Evolutionary conservation across 2,329 filamentous ascomycete species (phyloP), one percentile per base, ranked within the genome.

Genomic region (Escovopsis sp.): DNA sequence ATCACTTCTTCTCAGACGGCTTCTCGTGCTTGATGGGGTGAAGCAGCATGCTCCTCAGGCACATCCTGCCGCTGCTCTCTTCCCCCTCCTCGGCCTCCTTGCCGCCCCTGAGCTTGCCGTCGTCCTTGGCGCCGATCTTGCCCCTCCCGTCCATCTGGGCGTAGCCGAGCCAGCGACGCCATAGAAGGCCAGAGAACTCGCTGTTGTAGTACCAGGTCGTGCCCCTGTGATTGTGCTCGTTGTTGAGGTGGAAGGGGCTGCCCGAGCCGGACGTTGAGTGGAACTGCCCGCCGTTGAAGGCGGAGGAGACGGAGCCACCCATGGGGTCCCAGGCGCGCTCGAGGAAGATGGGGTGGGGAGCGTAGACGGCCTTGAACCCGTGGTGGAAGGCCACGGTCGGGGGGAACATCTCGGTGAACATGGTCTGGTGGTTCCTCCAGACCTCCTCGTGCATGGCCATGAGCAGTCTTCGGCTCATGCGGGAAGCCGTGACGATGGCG

Each of bases 141-240:
- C 67, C 68, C 29, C 69, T 61, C 7, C 67, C 68, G 44, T 74
- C 70, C 51, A 63, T 58, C 53, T 75, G 70, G 13, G 69, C 61
- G 48, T 72, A 76, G 1, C 72, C 72, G 37, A 91, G 62, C 86
- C 86, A 94, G 36, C 84, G 69, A 39, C 81, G 71, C 74, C 85
- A 93, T 49, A 93, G 56, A n/a, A 81, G 73, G 5, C 79, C 73
- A 1, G 83, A 78, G 53, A 91, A 93, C 39, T 79, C 73, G 16
- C 79, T 79, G 51, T 86, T 82, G 60, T 86, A 93, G 60, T 89
- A 93, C 83, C 84, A 94, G 36, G 73, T 86, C 35, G 79, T 80
- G 12, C 85, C 84, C 51, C 76, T 75, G 64, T 89, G 86, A 59
- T 88, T 88, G 58, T 86, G 83, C 61, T 93, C 85, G 41, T 85